Base-by-base conservation (phyloP, 2,329 filamentous ascomycete species). In the Aureobasidium sp. region DNA sequence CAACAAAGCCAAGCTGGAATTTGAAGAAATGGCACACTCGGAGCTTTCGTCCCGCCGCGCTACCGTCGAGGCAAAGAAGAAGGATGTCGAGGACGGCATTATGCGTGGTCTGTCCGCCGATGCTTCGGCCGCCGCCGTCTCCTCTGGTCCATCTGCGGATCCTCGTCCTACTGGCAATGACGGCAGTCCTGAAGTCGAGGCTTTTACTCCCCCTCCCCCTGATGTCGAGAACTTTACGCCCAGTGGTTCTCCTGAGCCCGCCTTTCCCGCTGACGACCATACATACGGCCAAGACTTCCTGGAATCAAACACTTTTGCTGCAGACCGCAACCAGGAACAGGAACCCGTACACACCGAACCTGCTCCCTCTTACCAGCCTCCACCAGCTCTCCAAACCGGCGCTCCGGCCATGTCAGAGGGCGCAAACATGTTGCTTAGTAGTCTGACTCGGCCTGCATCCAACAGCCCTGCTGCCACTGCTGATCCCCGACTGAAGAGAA, bases 41-140 rank as follows among this genome's bases (percentile, higher is more conserved):
- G 82, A 88, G 16, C 75, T 97, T 25, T 76, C 79, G 3, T 79
- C 78, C n/a, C 86, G 87, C 61, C 90, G 88, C 67, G 75, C 78
- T 2, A 85, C 86, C 61, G 90, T 91, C 16, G 92, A 97, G 68
- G 78, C 81, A 21, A 92, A 90, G 76, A 96, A 95, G 74, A 86
- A 87, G 58, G 88, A 94, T 52, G 91, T 99, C 8, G 94, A 99
- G 74, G 85, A 93, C 66, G 87, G 85, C 53, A 97, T 99, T 67
- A 91, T 99, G 83, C 85, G 88, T 57, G 90, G 90, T 9, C 81
- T 96, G 27, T 85, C 86, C 15, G 82, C 54, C 2, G 54, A 66
- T 13, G 55, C 57, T n/a, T 53, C 54, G 3, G 44, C 59, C 13
- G 21, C 21, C 21, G 47, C 52, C 2, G 32, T 45, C 13, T 32